Percentiles rank a stretch among this genome's conserved stretches.
Evolutionary conservation across 306 rosid genomes (phyloP).

Genomic region (Rosa multiflora): DNA sequence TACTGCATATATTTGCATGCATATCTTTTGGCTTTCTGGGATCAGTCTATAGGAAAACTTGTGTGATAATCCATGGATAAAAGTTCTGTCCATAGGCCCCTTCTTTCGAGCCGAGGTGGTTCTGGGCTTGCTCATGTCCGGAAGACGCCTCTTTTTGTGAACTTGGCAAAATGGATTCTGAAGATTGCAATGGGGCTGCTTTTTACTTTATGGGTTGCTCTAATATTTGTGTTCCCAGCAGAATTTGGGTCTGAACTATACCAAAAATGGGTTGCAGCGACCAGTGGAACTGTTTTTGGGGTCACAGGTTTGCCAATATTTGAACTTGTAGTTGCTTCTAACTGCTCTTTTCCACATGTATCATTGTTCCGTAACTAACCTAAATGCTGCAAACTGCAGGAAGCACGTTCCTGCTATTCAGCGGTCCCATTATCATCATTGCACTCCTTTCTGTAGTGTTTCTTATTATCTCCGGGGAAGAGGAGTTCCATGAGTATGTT

Average conservation of each 20-base stretch:
- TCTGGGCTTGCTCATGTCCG: slow-evolving; percentile 31
- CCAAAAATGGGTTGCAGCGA: slow-evolving; percentile 24
- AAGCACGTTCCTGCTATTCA: slow-evolving; percentile 49
- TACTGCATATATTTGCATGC: slow-evolving; percentile 5
- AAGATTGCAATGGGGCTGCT: slow-evolving; percentile 46
- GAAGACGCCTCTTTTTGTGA: slow-evolving; percentile 28
- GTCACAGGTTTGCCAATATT: slow-evolving; percentile 45
- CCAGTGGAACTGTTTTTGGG: slow-evolving; percentile 45
- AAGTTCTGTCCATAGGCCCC: slow-evolving; percentile 40
- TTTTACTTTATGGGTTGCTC: slow-evolving; percentile 53
- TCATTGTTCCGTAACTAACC: slow-evolving; percentile 12
- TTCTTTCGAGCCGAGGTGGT: slow-evolving; percentile 34
- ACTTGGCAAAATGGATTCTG: slow-evolving; percentile 52
- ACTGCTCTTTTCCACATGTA: background rate
- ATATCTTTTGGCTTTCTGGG: background rate
- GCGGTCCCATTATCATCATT: slow-evolving; percentile 62
- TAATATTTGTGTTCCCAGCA: slow-evolving; percentile 53
- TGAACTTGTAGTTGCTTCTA: background rate
- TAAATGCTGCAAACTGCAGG: slow-evolving; percentile 45
- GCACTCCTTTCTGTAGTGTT: slow-evolving; percentile 64
- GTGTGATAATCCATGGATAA: slow-evolving; percentile 40
- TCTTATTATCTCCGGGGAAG: slow-evolving; percentile 55
- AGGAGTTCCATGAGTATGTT: slow-evolving; percentile 52
- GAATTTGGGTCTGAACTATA: slow-evolving; percentile 25
- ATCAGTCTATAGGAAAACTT: background rate